These are phyloP conservation scores for Ciborinia camelliae DNA, from an alignment of 2,329 filamentous ascomycete species.

Conservation along the genomic window DNA sequence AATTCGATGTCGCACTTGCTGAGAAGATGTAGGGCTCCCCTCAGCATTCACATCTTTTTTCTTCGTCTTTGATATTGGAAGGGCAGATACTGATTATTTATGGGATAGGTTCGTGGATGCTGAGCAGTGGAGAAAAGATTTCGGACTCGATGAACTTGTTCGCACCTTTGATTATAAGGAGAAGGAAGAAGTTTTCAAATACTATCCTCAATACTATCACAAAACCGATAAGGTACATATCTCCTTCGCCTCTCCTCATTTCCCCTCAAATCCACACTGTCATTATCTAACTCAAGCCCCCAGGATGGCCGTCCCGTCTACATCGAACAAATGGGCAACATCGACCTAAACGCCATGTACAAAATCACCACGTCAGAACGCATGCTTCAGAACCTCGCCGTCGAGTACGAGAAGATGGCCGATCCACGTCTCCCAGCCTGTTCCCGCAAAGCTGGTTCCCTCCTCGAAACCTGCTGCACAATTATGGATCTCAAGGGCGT, in stretches of 20 bases:
- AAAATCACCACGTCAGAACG: constrained; percentile 89
- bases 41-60: not conserved
- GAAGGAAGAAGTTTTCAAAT: constrained; percentile 78
- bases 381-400: constrained; percentile 94
- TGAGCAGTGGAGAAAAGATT: constrained; percentile 88
- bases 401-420: constrained; percentile 94
- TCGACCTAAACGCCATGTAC: constrained; percentile 85
- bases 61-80: not conserved
- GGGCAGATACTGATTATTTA: constrained; percentile 20
- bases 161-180: constrained; percentile 83
- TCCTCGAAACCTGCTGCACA: constrained; percentile 96
- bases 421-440: constrained; percentile 93
- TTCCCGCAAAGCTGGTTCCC: constrained; percentile 82
- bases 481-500: constrained; percentile 98
- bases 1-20: constrained; percentile 81
- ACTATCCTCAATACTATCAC: constrained; percentile 99
- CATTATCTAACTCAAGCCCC: not conserved
- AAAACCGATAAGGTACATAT: constrained; percentile 77
- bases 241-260: not conserved
- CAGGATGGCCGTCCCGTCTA: constrained; percentile 96
- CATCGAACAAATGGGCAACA: constrained; percentile 92
- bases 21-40: constrained; percentile 74
- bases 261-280: not conserved
- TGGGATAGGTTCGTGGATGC: constrained; percentile 75
- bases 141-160: constrained; percentile 77